A percentile compares a stretch with the other conserved stretches of the same genome.
Evolutionary conservation across 306 rosid genomes (phyloP).

Genomic region (Lathyrus tuberosus): DNA sequence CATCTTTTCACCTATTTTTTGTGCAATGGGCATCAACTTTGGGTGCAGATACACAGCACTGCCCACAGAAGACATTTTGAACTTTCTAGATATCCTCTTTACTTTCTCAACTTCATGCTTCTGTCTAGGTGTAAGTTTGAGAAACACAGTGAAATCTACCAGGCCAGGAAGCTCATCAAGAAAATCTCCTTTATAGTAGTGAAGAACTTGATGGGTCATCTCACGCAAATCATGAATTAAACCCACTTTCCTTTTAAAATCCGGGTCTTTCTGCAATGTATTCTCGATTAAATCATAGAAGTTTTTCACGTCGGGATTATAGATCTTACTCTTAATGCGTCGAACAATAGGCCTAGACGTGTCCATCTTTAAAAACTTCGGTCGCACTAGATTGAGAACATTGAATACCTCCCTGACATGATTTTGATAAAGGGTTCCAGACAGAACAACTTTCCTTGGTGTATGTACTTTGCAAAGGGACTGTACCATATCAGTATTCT

Average conservation of each 20-base stretch:
- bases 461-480: conserved; percentile 79
- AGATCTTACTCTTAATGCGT: conserved; percentile 73
- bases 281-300: conserved; percentile 77
- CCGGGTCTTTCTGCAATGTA: conserved; percentile 79
- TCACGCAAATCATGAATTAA: conserved; percentile 93
- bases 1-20: conserved; percentile 47
- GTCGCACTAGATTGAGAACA: conserved; percentile 79
- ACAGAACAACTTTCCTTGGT: conserved; percentile 84
- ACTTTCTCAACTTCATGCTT: conserved; percentile 57
- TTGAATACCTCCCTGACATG: conserved; percentile 92
- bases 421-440: conserved; percentile 91
- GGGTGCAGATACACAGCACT: conserved; percentile 90
- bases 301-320: conserved; percentile 54
- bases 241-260: conserved; percentile 73
- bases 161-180: conserved; percentile 98
- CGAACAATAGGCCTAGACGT: conserved; percentile 67
- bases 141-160: conserved; percentile 72
- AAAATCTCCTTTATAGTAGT: conserved; percentile 92
- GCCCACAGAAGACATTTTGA: conserved; percentile 72
- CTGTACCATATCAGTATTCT: conserved; percentile 79
- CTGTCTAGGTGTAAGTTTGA: conserved; percentile 68
- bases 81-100: conserved; percentile 57
- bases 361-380: conserved; percentile 70
- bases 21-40: conserved; percentile 56
- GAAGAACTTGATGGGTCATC: conserved; percentile 85